Evolutionary conservation across 139 green algal species (phyloP), one percentile per base, ranked within the genome.

Genomic region (Volvox africanus): DNA sequence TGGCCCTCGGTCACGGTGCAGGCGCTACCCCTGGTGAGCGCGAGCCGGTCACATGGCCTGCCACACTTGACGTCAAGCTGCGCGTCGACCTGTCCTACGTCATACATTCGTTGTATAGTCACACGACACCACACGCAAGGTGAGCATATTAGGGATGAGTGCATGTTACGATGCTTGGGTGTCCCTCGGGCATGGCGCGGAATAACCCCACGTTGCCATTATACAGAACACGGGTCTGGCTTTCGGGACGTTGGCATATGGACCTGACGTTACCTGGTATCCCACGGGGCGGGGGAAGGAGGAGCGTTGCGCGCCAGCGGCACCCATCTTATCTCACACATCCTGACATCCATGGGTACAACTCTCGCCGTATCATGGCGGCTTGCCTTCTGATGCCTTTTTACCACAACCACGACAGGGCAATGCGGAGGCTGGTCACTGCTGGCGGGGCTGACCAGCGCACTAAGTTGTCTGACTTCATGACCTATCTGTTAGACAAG

Each of bases 401-500:
- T 26, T 21, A 79, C 71, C 20, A 9, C 44, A 55, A 30, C 71
- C 20, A 35, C 20, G 32, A 79, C 87, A 91, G 87, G 61, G 76
- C 87, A 5, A 61, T 91, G 87, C 87, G 87, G 18, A 55, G 76
- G 61, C 76, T 91, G 33, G 61, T 91, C 30, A 21, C 33, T 44
- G 13, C 86, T 9, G 80, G 67, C n/a, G 67, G 75, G 36, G 16
- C 35, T n/a, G 80, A 37, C 19, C 67, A 69, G 67, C 61, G 65
- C 50, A 44, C 20, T 28, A 68, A 69, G 35, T 80, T 88, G 21
- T 67, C 80, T 0, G 80, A 92, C 1, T 88, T 92, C 68, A 33
- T 85, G 32, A 36, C 50, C 3, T 92, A 92, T 76, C 76, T 92
- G 35, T 62, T 77, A 19, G 89, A 89, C 24, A 92, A 92, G 89